Evolutionary conservation across 164 flowering plant genomes (phyloP), one percentile per base, ranked within the genome.

Genomic region (Platanus orientalis): DNA sequence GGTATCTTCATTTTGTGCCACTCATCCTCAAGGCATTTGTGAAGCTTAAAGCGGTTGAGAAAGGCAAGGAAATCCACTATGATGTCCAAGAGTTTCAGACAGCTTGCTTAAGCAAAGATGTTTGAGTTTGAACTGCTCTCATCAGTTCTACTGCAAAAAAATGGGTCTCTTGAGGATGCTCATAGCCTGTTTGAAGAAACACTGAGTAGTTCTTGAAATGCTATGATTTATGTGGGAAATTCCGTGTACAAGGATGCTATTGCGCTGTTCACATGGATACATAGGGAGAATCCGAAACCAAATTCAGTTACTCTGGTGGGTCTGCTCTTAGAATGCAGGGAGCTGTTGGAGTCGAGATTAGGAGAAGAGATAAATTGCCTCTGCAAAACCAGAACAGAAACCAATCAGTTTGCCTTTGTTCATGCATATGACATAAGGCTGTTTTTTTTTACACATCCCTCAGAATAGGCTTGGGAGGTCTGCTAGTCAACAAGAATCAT

Each of bases 1-100:
- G 71, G 71, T 56, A 29, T 17, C 21, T 13, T 61, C 34, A 42
- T 71, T 58, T 36, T 81, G n/a, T n/a, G 74, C 82, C 84, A 1
- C 68, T 81, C 3, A 59, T 83, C 54, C 65, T 83, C 70, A 83
- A 81, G 75, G 81, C 88, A 6, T 83, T 85, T 36, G 61, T 73
- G 6, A 56, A 68, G 61, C 55, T 79, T 9, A 59, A 75, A 16
- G 81, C 75, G 4, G 56, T 81, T 0, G 81, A 81, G 30, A 64
- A 16, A 32, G 85, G 82, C 3, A 76, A 64, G 59, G 65, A 58
- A 10, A 67, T 83, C 44, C 83, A 78, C 60, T 44, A 3, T 1
- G 21, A 30, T 30, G 68, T n/a, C n/a, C n/a, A n/a, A n/a, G n/a
- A n/a, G n/a, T n/a, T 79, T 42, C 26, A 9, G 61, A 66, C 34